phyloP scores from a whole-genome alignment of 106 monocot species.

The Acorus gramineus region DNA sequence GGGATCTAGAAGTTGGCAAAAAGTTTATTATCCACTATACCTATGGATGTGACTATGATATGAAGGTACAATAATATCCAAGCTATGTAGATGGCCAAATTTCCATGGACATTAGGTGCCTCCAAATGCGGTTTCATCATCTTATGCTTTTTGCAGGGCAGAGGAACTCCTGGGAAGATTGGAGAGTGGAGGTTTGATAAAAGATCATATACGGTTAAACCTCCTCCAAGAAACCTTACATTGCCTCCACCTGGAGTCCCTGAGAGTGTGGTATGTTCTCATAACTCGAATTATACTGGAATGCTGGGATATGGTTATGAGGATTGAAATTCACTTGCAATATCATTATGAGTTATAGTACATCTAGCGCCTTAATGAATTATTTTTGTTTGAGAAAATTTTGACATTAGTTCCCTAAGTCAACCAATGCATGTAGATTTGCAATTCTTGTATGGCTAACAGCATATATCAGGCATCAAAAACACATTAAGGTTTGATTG shows the following conservation, averaged over 20 bases:
- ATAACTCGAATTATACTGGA: too few relatives aligned
- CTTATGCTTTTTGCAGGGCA: constrained; percentile 36
- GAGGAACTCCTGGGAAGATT: constrained; percentile 63
- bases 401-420: too few relatives aligned
- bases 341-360: too few relatives aligned
- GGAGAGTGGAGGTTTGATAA: constrained; percentile 97
- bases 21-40: constrained; percentile 46
- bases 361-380: too few relatives aligned
- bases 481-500: too few relatives aligned
- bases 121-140: background rate
- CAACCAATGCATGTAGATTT: too few relatives aligned
- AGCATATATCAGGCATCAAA: too few relatives aligned
- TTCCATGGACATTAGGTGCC: background rate
- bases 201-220: constrained; percentile 38
- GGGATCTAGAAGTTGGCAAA: constrained; percentile 34
- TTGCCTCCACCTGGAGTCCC: constrained; percentile 67
- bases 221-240: constrained; percentile 69
- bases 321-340: too few relatives aligned
- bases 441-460: too few relatives aligned
- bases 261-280: constrained; percentile 71
- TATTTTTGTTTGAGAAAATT: too few relatives aligned
- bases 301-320: too few relatives aligned
- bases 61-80: constrained; percentile 2
- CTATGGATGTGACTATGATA: constrained; percentile 37
- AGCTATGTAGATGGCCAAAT: background rate